A percentile compares a stretch with the other conserved stretches of the same genome.
phyloP scores from a whole-genome alignment of 129 eudicot genomes.

The Heracleum sosnowskyi region DNA sequence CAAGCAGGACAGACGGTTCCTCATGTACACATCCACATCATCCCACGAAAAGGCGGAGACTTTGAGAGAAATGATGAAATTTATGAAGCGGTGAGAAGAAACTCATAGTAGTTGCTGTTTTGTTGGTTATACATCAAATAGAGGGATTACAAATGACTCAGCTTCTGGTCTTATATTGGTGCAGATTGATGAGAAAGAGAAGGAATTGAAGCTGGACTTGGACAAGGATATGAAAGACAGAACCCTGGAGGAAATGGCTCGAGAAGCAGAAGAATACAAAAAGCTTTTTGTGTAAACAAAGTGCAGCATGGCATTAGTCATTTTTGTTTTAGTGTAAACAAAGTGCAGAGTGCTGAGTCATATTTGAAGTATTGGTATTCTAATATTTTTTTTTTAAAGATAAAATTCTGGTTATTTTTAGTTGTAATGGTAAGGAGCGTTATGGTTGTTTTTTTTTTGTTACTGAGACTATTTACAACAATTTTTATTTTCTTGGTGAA shows the following conservation, averaged over 20 bases:
- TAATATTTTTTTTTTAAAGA: too few relatives aligned
- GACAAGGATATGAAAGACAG: slow-evolving; percentile 90
- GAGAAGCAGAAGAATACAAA: slow-evolving; percentile 72
- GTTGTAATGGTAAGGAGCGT: too few relatives aligned
- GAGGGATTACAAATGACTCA: not conserved
- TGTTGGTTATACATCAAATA: not conserved
- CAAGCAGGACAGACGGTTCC: slow-evolving; percentile 95
- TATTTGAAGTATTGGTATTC: not conserved
- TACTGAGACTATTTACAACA: too few relatives aligned
- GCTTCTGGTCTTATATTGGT: not conserved
- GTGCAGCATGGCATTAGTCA: slow-evolving; percentile 7
- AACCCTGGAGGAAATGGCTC: slow-evolving; percentile 81
- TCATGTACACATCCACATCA: slow-evolving; percentile 88
- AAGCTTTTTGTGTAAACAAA: slow-evolving; percentile 34
- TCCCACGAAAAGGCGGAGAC: slow-evolving; percentile 78
- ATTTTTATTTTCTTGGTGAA: too few relatives aligned
- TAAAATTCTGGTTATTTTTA: not conserved
- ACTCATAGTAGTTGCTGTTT: not conserved
- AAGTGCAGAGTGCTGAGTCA: not conserved
- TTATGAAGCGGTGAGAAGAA: slow-evolving; percentile 77
- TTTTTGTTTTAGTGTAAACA: slow-evolving; percentile 26
- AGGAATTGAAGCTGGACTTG: slow-evolving; percentile 75
- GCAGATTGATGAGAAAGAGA: slow-evolving; percentile 89
- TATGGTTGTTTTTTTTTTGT: not conserved
- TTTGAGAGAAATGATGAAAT: slow-evolving; percentile 92